Evolutionary conservation across 148 eudicot species (phyloP), one percentile per base, ranked within the genome.

Genomic region (Heliosperma pusillum): DNA sequence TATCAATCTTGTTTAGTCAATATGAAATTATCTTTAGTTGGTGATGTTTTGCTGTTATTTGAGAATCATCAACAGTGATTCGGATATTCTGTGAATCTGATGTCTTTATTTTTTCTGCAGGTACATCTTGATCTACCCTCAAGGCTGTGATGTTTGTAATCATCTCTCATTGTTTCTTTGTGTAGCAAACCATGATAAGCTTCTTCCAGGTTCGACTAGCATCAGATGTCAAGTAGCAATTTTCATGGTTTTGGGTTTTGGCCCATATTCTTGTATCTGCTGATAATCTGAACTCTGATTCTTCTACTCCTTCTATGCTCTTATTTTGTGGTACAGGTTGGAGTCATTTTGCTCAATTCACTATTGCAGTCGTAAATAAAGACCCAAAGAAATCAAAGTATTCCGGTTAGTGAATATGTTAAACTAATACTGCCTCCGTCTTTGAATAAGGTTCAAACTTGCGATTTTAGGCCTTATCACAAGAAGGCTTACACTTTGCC

Each of bases 311-410:
- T 5, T 50, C 60, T 76, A 61, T 47, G 2, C 57, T 42, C 40
- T 68, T 59, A 73, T 64, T 40, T 59, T 67, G 64, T 53, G 36
- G 78, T 64, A 33, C 85, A 93, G 98, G 98, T 56, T 93, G 98
- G 98, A 91, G 91, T 77, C 98, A 93, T 84, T 91, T 88, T 82
- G 98, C 98, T 40, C 98, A 90, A 82, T 93, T 93, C 81, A 91
- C 98, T 66, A 91, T 93, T 66, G 93, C 97, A 36, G 98, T 93
- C 69, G 92, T 91, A 77, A 93, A 93, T 78, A 93, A 91, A 77
- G 98, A 93, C 81, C 86, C 90, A 1, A 93, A 89, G 77, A 93
- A 93, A 74, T 91, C 98, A 16, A 93, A 93, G 72, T 85, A 89
- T 81, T 93, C 98, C 27, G 98, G 98, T 93, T 30, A 74, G 85